Conservation (phyloP, 371 early-diverging fungal genomes). For the Lichtheimia ramosa region DNA sequence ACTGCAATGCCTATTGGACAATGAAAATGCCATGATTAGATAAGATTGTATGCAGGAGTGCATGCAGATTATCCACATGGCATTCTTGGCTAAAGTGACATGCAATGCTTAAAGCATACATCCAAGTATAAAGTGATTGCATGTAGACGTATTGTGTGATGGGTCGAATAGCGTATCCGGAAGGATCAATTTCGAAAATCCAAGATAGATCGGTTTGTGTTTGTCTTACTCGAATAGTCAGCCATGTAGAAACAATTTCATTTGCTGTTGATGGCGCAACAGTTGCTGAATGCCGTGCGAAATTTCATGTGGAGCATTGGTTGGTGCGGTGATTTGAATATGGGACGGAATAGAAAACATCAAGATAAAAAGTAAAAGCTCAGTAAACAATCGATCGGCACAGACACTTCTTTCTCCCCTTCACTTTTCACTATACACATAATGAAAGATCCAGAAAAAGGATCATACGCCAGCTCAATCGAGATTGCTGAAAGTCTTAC, state of each 20-base stretch:
- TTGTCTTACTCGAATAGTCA: too few relatives aligned
- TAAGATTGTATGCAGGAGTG: too few relatives aligned
- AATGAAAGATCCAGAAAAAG: neutral
- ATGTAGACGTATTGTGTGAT: too few relatives aligned
- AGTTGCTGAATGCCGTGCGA: neutral
- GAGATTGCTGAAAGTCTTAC: constrained; percentile 21
- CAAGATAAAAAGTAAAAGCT: neutral
- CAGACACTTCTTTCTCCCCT: neutral
- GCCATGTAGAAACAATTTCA: neutral
- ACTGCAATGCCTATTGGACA: too few relatives aligned
- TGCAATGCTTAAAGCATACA: too few relatives aligned
- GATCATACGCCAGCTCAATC: constrained; percentile 18
- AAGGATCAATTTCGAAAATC: too few relatives aligned
- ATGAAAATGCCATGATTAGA: too few relatives aligned
- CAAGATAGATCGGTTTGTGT: too few relatives aligned
- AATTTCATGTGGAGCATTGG: neutral
- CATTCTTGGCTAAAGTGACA: too few relatives aligned
- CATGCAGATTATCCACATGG: too few relatives aligned
- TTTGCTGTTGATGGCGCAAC: constrained; percentile 1
- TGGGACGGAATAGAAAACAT: neutral
- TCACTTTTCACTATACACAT: neutral
- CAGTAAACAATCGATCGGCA: neutral
- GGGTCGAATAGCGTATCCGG: too few relatives aligned
- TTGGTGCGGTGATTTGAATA: neutral
- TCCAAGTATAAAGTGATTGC: too few relatives aligned